A percentile compares a stretch with the other conserved stretches of the same genome.
Conservation (phyloP, 768 basidiomycete species). For the Holtermanniella nyarrowii region DNA sequence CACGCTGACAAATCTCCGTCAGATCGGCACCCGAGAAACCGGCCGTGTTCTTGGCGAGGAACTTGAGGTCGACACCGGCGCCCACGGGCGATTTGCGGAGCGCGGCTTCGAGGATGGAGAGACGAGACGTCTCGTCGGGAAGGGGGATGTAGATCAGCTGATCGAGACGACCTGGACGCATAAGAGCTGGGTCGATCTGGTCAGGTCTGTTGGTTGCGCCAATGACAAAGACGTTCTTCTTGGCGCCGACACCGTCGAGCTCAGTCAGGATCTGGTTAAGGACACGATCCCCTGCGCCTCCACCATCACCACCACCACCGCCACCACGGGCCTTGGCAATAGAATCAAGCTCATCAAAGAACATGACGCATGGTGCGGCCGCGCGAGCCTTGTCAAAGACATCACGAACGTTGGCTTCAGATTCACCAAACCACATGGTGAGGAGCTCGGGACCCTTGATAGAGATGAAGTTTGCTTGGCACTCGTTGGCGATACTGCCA, state of each 20-base stretch:
- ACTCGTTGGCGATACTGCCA: constrained; percentile 79
- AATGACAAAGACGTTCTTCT: constrained; percentile 83
- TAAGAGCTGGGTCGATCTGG: constrained; percentile 97
- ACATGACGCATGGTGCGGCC: constrained; percentile 92
- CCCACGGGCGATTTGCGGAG: constrained; percentile 88
- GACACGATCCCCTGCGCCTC: constrained; percentile 95
- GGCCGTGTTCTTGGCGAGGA: constrained; percentile 84
- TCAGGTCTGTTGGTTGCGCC: constrained; percentile 92
- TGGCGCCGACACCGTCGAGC: constrained; percentile 77
- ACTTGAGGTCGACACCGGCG: constrained; percentile 66
- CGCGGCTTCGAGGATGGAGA: constrained; percentile 80
- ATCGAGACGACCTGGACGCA: constrained; percentile 96
- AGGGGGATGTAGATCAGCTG: constrained; percentile 97
- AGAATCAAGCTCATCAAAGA: constrained; percentile 90
- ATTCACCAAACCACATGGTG: constrained; percentile 99
- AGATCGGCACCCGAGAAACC: constrained; percentile 99
- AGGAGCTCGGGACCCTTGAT: constrained; percentile 99
- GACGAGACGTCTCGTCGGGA: constrained; percentile 81
- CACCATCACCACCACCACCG: constrained; percentile 70
- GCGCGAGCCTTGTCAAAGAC: constrained; percentile 99
- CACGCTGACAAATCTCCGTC: constrained; percentile 97
- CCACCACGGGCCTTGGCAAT: constrained; percentile 88
- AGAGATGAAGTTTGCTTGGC: constrained; percentile 98
- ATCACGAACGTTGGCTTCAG: constrained; percentile 97
- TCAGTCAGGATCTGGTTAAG: constrained; percentile 69